Base-by-base conservation (phyloP, 2,329 filamentous ascomycete genomes). In the Coleophoma cylindrospora region DNA sequence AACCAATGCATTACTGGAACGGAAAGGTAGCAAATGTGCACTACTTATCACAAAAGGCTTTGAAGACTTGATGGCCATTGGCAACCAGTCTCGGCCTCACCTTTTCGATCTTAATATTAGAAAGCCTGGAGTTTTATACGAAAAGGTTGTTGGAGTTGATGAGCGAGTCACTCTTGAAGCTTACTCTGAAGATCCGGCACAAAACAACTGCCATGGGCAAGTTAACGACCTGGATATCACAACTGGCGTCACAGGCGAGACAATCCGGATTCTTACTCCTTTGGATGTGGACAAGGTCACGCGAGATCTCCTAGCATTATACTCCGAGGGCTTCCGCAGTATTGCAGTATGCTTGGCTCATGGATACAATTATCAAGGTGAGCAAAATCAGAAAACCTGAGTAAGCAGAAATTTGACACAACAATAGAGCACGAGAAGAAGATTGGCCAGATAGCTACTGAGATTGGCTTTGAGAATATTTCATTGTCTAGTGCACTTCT, bases 101-200 rank as follows among this genome's bases (percentile, higher is more conserved):
- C 83, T 89, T 49, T 89, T 89, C 55, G 84, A 44, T 27, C 19
- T 44, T 9, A 44, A 44, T n/a, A 44, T 33, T 22, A 19, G 19
- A 33, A 22, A 44, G 27, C 10, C 70, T 88, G 2, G 86, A 88
- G 77, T 40, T 5, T 8, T 40, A 8, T 19, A 40, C 17, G 37
- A 83, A 53, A 75, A 70, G 36, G 85, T 87, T 0, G 66, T 88
- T 10, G 84, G 89, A 66, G 74, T 89, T 15, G 81, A 87, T 50
- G 85, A 89, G 68, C 70, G 85, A 40, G 82, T 89, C 11, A 87
- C 84, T 1, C 65, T 87, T 33, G 84, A 87, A 56, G 84, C 87
- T 60, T 87, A 84, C 57, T 80, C 81, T 0, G 81, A 88, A 61
- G 82, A 88, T 58, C 83, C 85, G 81, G 81, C 82, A 85, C 86